Conservation (phyloP, 2,329 filamentous ascomycete species). For the Cercospora janseana region DNA sequence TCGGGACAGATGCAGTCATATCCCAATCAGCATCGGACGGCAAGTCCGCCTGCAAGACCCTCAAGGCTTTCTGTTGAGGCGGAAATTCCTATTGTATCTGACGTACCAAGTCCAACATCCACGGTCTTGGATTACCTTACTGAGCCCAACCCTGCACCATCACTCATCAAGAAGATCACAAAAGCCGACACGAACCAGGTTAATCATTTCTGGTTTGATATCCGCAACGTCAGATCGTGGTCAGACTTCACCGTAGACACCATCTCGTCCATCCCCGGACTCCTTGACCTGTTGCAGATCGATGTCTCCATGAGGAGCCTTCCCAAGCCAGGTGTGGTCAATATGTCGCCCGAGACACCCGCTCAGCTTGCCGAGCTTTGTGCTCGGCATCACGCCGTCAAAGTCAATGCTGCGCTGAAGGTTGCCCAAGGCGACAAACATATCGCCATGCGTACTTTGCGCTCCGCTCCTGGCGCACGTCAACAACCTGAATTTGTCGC, state of each 20-base stretch:
- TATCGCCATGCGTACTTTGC: constrained; percentile 47
- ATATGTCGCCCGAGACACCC: constrained; percentile 68
- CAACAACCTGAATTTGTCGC: constrained; percentile 66
- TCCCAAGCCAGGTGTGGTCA: constrained; percentile 55
- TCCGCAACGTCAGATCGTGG: constrained; percentile 84
- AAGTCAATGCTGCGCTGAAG: constrained; percentile 79
- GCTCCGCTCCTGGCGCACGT: constrained; percentile 41
- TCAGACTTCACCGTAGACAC: constrained; percentile 70
- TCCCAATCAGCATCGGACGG: constrained; percentile 31
- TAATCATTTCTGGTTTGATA: constrained; percentile 94
- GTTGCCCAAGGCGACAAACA: constrained; percentile 72
- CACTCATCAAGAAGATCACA: constrained; percentile 70
- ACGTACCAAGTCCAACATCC: constrained; percentile 50
- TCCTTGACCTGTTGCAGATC: constrained; percentile 65
- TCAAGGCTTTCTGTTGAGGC: constrained; percentile 45
- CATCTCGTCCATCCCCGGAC: constrained; percentile 70
- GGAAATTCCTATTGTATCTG: constrained; percentile 34
- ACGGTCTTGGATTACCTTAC: constrained; percentile 78
- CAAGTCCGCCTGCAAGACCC: constrained; percentile 42
- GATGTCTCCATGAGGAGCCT: constrained; percentile 62
- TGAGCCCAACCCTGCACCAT: constrained; percentile 74
- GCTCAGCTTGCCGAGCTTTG: constrained; percentile 72
- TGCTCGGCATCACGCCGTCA: constrained; percentile 74
- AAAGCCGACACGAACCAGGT: constrained; percentile 68
- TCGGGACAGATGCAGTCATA: constrained; percentile 35